A percentile compares a stretch with the other conserved stretches of the same genome.
phyloP scores from a whole-genome alignment of 164 flowering plant species.

The Magnolia kwangsiensis region DNA sequence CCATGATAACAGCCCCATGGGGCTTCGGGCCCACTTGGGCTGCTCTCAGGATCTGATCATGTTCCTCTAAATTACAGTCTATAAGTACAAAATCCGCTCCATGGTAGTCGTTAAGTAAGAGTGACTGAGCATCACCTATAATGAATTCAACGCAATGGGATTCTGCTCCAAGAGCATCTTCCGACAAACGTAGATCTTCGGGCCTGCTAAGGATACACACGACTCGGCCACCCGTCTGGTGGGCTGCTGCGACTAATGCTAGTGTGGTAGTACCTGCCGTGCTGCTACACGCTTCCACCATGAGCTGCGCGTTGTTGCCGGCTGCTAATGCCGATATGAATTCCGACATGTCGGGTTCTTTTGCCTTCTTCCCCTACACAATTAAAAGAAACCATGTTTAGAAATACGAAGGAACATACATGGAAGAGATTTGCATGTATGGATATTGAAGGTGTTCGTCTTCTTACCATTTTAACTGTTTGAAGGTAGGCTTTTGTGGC shows the following conservation, averaged over 20 bases:
- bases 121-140: conserved; percentile 44
- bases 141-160: conserved; percentile 47
- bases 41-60: conserved; percentile 39
- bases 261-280: conserved; percentile 39
- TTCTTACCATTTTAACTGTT: conserved; percentile 73
- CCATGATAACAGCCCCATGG: conserved; percentile 40
- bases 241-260: conserved; percentile 65
- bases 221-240: conserved; percentile 71
- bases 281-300: conserved; percentile 53
- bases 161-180: conserved; percentile 31
- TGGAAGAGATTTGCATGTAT: background rate
- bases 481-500: conserved; percentile 83
- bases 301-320: conserved; percentile 64
- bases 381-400: background rate
- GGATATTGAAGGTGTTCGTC: background rate
- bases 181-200: conserved; percentile 35
- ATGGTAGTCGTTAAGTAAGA: conserved; percentile 34
- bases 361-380: conserved; percentile 51
- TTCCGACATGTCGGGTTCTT: conserved; percentile 68
- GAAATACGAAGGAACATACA: background rate
- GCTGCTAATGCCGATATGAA: conserved; percentile 86
- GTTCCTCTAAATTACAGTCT: conserved; percentile 59
- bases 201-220: conserved; percentile 45
- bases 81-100: conserved; percentile 67
- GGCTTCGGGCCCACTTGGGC: conserved; percentile 22